phyloP scores from a whole-genome alignment of 345 rosid genomes.

The Nasturtium officinale region DNA sequence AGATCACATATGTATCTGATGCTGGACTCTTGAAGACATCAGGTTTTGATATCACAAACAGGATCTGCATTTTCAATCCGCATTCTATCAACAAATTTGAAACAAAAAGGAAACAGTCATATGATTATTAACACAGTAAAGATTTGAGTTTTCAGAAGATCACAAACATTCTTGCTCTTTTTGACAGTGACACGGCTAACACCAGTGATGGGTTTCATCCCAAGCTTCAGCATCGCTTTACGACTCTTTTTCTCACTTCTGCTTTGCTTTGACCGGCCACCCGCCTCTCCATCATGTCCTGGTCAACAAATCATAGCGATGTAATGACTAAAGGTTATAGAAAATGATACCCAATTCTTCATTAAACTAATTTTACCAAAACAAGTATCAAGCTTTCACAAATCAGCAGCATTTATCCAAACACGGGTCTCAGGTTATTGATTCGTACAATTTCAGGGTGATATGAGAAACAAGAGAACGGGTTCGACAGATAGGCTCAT shows the following conservation, averaged over 20 bases:
- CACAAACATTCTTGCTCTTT: conserved; percentile 77
- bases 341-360: neutral
- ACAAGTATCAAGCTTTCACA: conserved; percentile 8
- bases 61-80: conserved; percentile 48
- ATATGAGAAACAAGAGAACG: neutral
- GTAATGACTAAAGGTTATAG: conserved; percentile 7
- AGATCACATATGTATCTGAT: conserved; percentile 76
- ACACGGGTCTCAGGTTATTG: neutral
- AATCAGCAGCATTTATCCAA: neutral
- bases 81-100: neutral
- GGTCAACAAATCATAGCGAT: conserved; percentile 10
- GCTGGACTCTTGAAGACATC: conserved; percentile 92
- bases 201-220: conserved; percentile 79
- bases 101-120: neutral
- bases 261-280: conserved; percentile 77
- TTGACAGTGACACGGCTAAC: conserved; percentile 84
- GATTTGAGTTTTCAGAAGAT: neutral
- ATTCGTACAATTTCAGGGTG: neutral
- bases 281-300: conserved; percentile 58
- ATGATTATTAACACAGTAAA: neutral
- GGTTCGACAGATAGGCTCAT: neutral
- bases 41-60: conserved; percentile 83
- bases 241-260: conserved; percentile 92
- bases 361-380: neutral
- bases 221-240: conserved; percentile 88